Evolutionary conservation across 192 early-diverging fungal species (phyloP).

Genomic region (Coemansia sp.): DNA sequence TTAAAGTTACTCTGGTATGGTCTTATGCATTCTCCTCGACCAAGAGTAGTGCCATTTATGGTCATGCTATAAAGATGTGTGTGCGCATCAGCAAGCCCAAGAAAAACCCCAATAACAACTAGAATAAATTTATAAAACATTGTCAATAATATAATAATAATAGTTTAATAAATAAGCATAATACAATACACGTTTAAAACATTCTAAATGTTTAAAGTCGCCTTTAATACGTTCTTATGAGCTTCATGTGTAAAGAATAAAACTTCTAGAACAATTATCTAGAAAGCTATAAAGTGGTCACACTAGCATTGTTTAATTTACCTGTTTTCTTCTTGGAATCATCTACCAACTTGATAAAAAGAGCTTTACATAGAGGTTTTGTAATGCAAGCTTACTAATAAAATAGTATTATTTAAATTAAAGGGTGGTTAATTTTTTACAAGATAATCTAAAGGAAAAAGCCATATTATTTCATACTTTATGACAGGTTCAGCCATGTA

Average conservation of each 20-base stretch:
- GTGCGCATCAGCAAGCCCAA: background rate
- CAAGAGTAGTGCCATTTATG: background rate
- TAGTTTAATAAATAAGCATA: too few species aligned
- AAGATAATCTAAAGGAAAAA: too few species aligned
- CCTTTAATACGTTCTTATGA: background rate
- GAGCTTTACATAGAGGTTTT: background rate
- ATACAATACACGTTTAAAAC: too few species aligned
- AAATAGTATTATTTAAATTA: too few species aligned
- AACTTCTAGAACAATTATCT: background rate
- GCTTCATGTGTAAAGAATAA: background rate
- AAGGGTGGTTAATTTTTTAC: too few species aligned
- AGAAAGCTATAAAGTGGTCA: background rate
- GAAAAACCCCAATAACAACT: background rate
- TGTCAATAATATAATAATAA: too few species aligned
- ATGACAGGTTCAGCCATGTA: too few species aligned
- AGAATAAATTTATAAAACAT: background rate
- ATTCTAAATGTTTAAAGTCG: background rate
- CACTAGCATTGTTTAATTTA: background rate
- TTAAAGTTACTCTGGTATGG: slow-evolving; percentile 18
- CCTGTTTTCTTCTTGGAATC: background rate
- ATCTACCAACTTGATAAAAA: background rate
- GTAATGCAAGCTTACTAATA: too few species aligned
- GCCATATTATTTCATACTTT: too few species aligned
- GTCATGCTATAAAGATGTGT: background rate
- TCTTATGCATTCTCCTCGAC: slow-evolving; percentile 18